A percentile compares a stretch with the other conserved stretches of the same genome.
phyloP scores from a whole-genome alignment of 2,329 filamentous ascomycete species.

The Stagonosporopsis chrysanthemi region DNA sequence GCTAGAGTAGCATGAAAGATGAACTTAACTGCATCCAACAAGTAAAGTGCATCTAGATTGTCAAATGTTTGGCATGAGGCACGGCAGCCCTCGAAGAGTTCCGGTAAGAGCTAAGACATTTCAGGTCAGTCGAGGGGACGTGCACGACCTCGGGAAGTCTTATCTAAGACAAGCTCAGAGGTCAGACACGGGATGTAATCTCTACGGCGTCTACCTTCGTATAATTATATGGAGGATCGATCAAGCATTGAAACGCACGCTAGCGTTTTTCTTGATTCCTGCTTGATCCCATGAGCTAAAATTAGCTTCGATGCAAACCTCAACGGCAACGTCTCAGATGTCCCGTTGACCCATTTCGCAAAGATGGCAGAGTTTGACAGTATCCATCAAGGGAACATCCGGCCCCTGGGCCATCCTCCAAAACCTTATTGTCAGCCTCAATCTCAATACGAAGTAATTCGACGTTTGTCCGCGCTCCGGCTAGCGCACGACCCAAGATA shows the following conservation, averaged over 20 bases:
- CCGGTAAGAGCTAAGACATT: slow-evolving; percentile 21
- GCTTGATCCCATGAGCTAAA: slow-evolving; percentile 26
- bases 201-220: background rate
- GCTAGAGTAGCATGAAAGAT: slow-evolving; percentile 45
- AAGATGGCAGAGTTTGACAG: slow-evolving; percentile 28
- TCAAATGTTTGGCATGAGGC: slow-evolving; percentile 39
- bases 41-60: slow-evolving; percentile 34
- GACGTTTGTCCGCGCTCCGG: slow-evolving; percentile 27
- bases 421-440: slow-evolving; percentile 22
- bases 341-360: slow-evolving; percentile 26
- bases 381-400: slow-evolving; percentile 24
- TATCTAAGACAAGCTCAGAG: slow-evolving; percentile 30
- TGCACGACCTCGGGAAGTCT: slow-evolving; percentile 21
- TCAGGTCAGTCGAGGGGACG: slow-evolving; percentile 21
- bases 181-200: slow-evolving; percentile 8
- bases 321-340: slow-evolving; percentile 23
- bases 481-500: slow-evolving; percentile 29
- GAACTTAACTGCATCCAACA: slow-evolving; percentile 33
- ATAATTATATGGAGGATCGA: slow-evolving; percentile 4
- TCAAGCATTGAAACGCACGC: slow-evolving; percentile 29
- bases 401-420: slow-evolving; percentile 25
- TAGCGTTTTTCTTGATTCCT: slow-evolving; percentile 29
- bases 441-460: slow-evolving; percentile 16
- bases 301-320: slow-evolving; percentile 26
- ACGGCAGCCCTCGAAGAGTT: slow-evolving; percentile 23